A percentile compares a stretch with the other conserved stretches of the same genome.
Conservation (phyloP, 1,284 basidiomycete genomes). For the Sporisorium iseilematis-ciliati region DNA sequence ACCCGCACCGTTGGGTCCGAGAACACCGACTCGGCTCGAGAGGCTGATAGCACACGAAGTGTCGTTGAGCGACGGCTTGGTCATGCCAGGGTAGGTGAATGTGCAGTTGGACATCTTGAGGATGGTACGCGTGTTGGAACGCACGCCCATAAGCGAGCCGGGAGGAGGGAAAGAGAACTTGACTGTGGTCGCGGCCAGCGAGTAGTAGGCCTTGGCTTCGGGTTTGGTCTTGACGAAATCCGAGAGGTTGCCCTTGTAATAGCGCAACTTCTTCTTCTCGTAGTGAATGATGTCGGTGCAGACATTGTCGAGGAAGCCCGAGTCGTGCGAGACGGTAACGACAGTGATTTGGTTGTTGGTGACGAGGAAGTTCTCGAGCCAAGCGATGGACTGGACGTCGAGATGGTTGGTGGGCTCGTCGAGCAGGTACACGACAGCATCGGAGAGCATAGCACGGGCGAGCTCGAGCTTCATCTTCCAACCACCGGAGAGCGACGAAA, state of each 20-base stretch:
- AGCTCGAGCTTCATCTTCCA: constrained; percentile 98
- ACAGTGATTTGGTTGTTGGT: constrained; percentile 76
- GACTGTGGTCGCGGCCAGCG: constrained; percentile 91
- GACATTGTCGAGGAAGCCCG: constrained; percentile 94
- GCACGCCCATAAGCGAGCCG: constrained; percentile 95
- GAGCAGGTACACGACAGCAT: constrained; percentile 88
- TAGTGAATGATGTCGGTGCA: constrained; percentile 99
- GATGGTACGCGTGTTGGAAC: constrained; percentile 95
- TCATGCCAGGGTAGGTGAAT: constrained; percentile 91
- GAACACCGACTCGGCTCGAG: constrained; percentile 73
- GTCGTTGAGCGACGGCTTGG: constrained; percentile 84
- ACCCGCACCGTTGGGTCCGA: constrained; percentile 69
- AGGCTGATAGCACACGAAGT: constrained; percentile 93
- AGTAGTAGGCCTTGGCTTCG: constrained; percentile 97
- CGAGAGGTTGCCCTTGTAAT: constrained; percentile 94
- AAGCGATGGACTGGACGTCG: constrained; percentile 86
- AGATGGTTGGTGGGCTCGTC: constrained; percentile 87
- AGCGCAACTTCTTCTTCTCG: constrained; percentile 94
- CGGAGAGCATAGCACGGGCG: constrained; percentile 72
- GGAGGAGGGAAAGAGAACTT: constrained; percentile 97
- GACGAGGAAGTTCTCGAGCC: constrained; percentile 86
- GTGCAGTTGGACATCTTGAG: constrained; percentile 92
- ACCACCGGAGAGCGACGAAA: constrained; percentile 92
- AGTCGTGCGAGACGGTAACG: constrained; percentile 97
- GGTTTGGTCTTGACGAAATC: constrained; percentile 91